Evolutionary conservation across 169 alveolate species (phyloP), one percentile per base, ranked within the genome.

Genomic region (Eimeria necatrix): DNA sequence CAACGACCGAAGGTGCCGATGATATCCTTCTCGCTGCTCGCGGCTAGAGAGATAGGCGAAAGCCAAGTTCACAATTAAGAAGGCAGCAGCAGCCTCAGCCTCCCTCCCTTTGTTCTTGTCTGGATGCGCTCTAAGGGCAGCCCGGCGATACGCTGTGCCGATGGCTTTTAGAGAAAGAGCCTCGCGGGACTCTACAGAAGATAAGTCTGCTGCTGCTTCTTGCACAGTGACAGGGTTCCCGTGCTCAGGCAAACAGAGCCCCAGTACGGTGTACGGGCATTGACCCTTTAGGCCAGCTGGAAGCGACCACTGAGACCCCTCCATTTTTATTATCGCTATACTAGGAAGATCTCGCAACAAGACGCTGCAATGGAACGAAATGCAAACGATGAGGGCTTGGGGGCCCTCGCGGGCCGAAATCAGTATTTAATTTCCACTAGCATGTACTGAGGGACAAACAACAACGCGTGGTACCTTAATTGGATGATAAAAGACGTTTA

Each of bases 61-160:
- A 1, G 95, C 95, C 18, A 86, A 74, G n/a, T 92, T 85, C 14
- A 92, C 74, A 20, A 68, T 71, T 10, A 92, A 78, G 64, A 92
- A 92, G 5, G 68, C 92, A 20, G 80, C 60, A 18, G 93, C 95
- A 2, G 95, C 95, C 9, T 59, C 92, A 16, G 68, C 32, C 68
- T 92, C 95, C 59, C 87, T 60, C 18, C 95, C 95, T 18, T 78
- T 78, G 64, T 92, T 92, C 49, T 92, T 92, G 41, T 92, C 95
- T 8, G 95, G 95, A 26, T 92, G 95, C 59, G 95, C 83, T 76
- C 81, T 81, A 3, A 92, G 87, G 3, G 95, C 95, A 3, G 95
- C 95, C 49, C 26, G 14, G 18, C 95, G 22, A 51, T 92, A 92
- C 6, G 95, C 84, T 1, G 91, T 48, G 1, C 70, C 92, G 20